phyloP scores from a whole-genome alignment of 352 stramenopile species.

The Thraustochytrium striatum region DNA sequence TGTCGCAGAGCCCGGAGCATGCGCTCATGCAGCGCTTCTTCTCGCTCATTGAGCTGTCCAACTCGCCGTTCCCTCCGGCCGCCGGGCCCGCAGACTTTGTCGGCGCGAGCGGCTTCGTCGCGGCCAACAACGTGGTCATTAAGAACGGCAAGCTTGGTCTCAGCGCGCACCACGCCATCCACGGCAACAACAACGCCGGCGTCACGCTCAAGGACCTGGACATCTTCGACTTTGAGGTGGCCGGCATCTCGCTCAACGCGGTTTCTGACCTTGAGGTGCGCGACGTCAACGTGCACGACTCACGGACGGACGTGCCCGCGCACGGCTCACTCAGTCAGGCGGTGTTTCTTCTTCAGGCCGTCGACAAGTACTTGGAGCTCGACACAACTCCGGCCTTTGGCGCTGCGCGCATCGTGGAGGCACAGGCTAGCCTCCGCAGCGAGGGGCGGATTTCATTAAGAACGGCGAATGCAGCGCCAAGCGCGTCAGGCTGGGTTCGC shows the following conservation, averaged over 20 bases:
- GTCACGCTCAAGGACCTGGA: slow-evolving; percentile 11
- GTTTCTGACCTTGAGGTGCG: neutral
- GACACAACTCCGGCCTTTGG: too few species aligned
- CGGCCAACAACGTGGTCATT: slow-evolving; percentile 1
- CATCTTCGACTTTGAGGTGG: slow-evolving; percentile 28
- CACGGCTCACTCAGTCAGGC: neutral
- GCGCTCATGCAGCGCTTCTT: slow-evolving; percentile 43
- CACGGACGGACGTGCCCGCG: slow-evolving; percentile 2
- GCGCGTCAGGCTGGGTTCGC: too few species aligned
- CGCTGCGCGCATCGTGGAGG: too few species aligned
- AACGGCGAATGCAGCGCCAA: too few species aligned
- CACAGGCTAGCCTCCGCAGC: neutral
- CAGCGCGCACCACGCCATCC: slow-evolving; percentile 30
- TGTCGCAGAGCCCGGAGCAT: slow-evolving; percentile 18
- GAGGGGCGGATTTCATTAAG: neutral
- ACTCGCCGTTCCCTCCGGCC: slow-evolving; percentile 1
- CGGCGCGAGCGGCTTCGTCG: neutral
- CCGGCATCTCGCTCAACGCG: slow-evolving; percentile 2
- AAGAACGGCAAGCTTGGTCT: slow-evolving; percentile 23
- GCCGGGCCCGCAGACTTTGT: slow-evolving; percentile 3
- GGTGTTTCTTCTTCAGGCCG: slow-evolving; percentile 32
- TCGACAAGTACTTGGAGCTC: neutral
- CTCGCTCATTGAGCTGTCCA: slow-evolving; percentile 30
- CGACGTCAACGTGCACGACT: neutral
- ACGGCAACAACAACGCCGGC: slow-evolving; percentile 7